Evolutionary conservation across 1,139 yeast species (phyloP).

Genomic region (Blastobotrys proliferans): DNA sequence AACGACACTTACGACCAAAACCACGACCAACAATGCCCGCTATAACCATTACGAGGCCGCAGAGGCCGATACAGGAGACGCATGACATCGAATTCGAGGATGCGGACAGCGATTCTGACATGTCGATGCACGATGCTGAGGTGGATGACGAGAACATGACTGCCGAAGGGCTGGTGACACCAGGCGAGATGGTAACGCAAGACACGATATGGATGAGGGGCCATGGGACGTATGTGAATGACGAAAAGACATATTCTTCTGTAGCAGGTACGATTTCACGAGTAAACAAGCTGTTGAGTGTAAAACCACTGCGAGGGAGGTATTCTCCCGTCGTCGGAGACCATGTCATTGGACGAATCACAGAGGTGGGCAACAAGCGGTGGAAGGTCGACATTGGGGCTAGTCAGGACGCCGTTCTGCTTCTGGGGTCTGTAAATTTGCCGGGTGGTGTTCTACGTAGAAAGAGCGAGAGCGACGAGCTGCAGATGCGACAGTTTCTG

Average conservation of each 20-base stretch:
- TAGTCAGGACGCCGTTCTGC: constrained; percentile 82
- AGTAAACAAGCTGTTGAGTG: constrained; percentile 83
- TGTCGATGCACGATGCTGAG: constrained; percentile 12
- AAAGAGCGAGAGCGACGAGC: constrained; percentile 90
- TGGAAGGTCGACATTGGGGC: constrained; percentile 98
- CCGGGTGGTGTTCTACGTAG: constrained; percentile 97
- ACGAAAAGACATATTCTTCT: constrained; percentile 71
- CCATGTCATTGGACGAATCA: constrained; percentile 88
- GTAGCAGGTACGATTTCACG: constrained; percentile 88
- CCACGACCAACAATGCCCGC: constrained; percentile 11
- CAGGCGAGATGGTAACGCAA: constrained; percentile 95
- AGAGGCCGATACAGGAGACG: constrained; percentile 4
- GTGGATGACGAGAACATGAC: constrained; percentile 28
- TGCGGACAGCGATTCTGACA: constrained; percentile 20
- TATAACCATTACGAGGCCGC: constrained; percentile 15
- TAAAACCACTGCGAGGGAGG: constrained; percentile 78
- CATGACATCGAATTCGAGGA: constrained; percentile 15
- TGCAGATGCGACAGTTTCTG: constrained; percentile 89
- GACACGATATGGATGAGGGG: constrained; percentile 99
- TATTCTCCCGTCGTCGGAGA: constrained; percentile 96
- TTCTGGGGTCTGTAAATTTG: constrained; percentile 91
- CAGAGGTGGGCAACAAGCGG: constrained; percentile 88
- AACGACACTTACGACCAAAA: neutral
- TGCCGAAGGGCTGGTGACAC: constrained; percentile 57
- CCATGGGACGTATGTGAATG: constrained; percentile 86